phyloP scores from a whole-genome alignment of 306 rosid genomes.

The Adenanthera pavonina region DNA sequence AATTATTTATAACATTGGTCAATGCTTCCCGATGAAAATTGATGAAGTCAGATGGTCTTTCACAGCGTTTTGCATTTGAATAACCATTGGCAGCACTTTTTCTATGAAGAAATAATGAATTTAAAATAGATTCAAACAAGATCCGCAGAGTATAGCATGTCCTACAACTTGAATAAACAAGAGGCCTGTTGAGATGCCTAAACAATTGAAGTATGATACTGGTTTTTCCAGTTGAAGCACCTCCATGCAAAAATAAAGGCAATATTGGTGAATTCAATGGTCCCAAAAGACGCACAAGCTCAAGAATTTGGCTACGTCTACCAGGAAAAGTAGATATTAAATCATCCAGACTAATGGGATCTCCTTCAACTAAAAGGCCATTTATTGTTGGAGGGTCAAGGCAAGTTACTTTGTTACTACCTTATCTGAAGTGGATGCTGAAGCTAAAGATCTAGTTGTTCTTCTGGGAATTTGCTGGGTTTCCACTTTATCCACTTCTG shows the following conservation, averaged over 20 bases:
- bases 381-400: conserved; percentile 49
- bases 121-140: conserved; percentile 81
- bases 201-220: conserved; percentile 68
- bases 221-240: conserved; percentile 82
- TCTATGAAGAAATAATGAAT: conserved; percentile 74
- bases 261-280: conserved; percentile 76
- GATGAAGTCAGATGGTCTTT: conserved; percentile 82
- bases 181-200: conserved; percentile 77
- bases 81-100: conserved; percentile 71
- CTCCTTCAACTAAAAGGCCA: conserved; percentile 81
- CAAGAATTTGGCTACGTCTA: conserved; percentile 66
- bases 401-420: conserved; percentile 44
- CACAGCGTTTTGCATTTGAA: conserved; percentile 76
- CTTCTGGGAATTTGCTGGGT: conserved; percentile 58
- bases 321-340: conserved; percentile 70
- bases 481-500: conserved; percentile 63
- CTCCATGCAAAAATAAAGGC: conserved; percentile 87
- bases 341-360: conserved; percentile 63
- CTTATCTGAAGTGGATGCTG: conserved; percentile 42
- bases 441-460: conserved; percentile 64
- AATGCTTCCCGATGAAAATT: conserved; percentile 80
- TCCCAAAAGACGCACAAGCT: conserved; percentile 71
- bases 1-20: conserved; percentile 51
- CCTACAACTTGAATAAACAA: conserved; percentile 85
- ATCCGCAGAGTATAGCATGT: conserved; percentile 76